Percentiles rank a stretch among this genome's conserved stretches.
Conservation (phyloP, 768 basidiomycete species). For the Udeniomyces megalosporus region DNA sequence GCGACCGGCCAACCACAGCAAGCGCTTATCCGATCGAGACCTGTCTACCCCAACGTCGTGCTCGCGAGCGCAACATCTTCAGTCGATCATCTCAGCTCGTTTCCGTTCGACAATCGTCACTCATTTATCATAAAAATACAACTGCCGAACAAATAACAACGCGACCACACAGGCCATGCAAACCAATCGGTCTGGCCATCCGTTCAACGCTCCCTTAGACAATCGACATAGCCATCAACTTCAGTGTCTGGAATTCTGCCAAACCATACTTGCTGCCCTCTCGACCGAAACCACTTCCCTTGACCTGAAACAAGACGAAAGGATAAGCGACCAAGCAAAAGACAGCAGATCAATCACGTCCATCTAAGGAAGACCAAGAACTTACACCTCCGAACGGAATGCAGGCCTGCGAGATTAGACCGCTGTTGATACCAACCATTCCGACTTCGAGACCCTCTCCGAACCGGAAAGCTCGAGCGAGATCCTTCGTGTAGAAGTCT, state of each 20-base stretch:
- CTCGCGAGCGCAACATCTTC: too few species aligned
- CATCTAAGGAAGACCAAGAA: background rate
- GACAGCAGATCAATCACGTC: background rate
- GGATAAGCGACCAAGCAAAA: conserved; percentile 7
- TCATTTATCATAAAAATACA: too few species aligned
- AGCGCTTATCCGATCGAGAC: too few species aligned
- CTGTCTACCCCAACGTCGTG: too few species aligned
- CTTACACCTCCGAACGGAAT: conserved; percentile 80
- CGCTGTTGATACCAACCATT: conserved; percentile 75
- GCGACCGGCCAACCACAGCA: too few species aligned
- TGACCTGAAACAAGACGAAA: conserved; percentile 22
- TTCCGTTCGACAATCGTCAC: too few species aligned
- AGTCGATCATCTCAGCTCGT: too few species aligned
- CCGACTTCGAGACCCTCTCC: conserved; percentile 89
- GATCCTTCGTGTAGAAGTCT: conserved; percentile 78
- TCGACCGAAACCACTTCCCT: conserved; percentile 68
- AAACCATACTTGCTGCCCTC: conserved; percentile 77
- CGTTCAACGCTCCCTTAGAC: too few species aligned
- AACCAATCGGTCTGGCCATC: too few species aligned
- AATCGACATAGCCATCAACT: conserved; percentile 6
- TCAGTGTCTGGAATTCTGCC: conserved; percentile 41
- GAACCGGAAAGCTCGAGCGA: conserved; percentile 82
- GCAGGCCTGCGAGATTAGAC: conserved; percentile 54
- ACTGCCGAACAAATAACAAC: too few species aligned
- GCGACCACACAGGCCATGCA: too few species aligned